Percentiles rank a stretch among this genome's conserved stretches.
phyloP scores from a whole-genome alignment of 768 basidiomycete species.

The Cantharellus anzutake region DNA sequence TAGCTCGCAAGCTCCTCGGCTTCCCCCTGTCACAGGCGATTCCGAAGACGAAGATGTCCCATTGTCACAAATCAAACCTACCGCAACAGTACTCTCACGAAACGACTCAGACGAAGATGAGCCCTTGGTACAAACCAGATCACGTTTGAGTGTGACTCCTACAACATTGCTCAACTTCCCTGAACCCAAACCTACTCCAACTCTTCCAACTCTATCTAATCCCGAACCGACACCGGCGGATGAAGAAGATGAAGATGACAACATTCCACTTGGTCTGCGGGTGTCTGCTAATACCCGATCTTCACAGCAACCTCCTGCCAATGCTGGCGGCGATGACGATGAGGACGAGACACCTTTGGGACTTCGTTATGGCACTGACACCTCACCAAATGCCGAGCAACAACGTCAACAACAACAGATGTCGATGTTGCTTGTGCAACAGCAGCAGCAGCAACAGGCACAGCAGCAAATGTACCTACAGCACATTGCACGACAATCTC shows the following conservation, averaged over 20 bases:
- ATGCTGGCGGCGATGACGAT: conserved; percentile 30
- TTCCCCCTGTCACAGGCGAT: conserved; percentile 17
- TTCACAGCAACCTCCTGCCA: not conserved
- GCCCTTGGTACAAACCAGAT: conserved; percentile 30
- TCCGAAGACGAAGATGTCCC: conserved; percentile 73
- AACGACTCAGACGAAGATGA: conserved; percentile 51
- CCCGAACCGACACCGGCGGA: conserved; percentile 10
- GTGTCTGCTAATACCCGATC: conserved; percentile 1
- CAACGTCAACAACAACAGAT: conserved; percentile 8
- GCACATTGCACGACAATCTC: conserved; percentile 1
- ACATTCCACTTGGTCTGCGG: conserved; percentile 10
- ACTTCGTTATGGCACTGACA: conserved; percentile 2
- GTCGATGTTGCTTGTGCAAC: conserved; percentile 21
- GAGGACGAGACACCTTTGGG: conserved; percentile 10
- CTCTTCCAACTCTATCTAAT: not conserved
- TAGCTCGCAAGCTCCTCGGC: conserved; percentile 1
- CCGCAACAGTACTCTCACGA: conserved; percentile 17
- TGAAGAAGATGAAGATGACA: conserved; percentile 17
- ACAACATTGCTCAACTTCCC: not conserved
- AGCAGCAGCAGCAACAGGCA: conserved; percentile 53
- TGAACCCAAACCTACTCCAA: not conserved
- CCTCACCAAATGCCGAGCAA: not conserved
- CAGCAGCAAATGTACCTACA: conserved; percentile 7
- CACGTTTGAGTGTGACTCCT: not conserved
- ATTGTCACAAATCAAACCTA: conserved; percentile 40